Base-by-base conservation (phyloP, 2,329 filamentous ascomycete genomes). In the Monilinia vaccinii-corymbosi region DNA sequence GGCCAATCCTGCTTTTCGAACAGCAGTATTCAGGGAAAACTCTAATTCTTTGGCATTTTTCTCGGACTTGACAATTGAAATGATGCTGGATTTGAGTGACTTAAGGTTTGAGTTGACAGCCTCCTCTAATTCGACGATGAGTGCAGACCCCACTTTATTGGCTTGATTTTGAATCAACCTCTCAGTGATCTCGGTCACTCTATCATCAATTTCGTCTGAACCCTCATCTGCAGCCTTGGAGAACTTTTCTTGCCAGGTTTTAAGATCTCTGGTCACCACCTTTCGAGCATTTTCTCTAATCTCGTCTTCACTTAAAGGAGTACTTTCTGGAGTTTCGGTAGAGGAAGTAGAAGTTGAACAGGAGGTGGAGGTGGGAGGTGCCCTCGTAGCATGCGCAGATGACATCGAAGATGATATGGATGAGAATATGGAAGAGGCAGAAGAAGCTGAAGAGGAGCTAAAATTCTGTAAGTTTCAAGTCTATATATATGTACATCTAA, bases 191-290 rank as follows among this genome's bases (percentile, higher is more conserved):
- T 94, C 81, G 7, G 77, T 74, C 47, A 89, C 79, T 23, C 83
- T 80, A 34, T 81, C 77, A 63, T 83, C 78, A 7, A 89, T 76
- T 67, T 88, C 83, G 63, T 86, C 83, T n/a, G 82, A 77, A 7
- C 91, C 92, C 71, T 95, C 91, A 62, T 95, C 88, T 9, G 90
- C 90, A 11, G 91, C 91, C 62, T 86, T 84, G 32, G 88, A 82
- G 71, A 96, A 97, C 70, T 96, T 95, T 63, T 84, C 83, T 73
- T 97, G 88, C 93, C 94, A 99, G 60, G 81, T 80, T 65, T 83
- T 81, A 16, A 99, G 80, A 71, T 99, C 94, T 48, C 87, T 81
- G 1, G 85, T 80, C 46, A 97, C 88, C 64, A 82, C 82, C 68
- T 86, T 81, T 48, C 84, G 83, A 2, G 81, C 81, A 4, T 78